These are phyloP conservation scores for Rhizophora mangle DNA, from an alignment of 345 rosid genomes.

Conservation along the genomic window DNA sequence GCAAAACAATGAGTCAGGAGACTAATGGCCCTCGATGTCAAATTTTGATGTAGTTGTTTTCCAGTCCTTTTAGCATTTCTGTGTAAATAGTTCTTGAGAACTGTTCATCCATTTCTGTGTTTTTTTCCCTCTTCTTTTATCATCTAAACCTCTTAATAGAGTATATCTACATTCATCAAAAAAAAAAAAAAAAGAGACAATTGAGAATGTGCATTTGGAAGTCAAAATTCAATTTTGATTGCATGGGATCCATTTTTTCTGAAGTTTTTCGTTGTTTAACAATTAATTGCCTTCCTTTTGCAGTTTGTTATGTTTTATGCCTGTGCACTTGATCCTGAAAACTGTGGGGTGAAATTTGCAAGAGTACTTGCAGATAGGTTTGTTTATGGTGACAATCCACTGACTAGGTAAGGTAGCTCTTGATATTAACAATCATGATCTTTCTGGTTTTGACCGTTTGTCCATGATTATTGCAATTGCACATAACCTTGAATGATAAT, in stretches of 20 bases:
- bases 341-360: constrained; percentile 70
- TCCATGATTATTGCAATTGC: background rate
- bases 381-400: constrained; percentile 36
- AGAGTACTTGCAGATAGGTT: constrained; percentile 48
- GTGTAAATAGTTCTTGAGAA: no score
- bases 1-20: no score
- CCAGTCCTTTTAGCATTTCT: no score
- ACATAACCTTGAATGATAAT: background rate
- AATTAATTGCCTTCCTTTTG: constrained; percentile 24
- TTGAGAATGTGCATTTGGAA: background rate
- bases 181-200: no score
- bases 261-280: background rate
- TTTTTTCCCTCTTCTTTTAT: no score
- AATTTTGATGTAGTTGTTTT: no score
- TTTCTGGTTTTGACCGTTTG: background rate
- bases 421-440: background rate
- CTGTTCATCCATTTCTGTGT: no score
- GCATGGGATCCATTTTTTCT: no score
- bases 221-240: background rate
- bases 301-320: constrained; percentile 92
- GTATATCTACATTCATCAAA: no score
- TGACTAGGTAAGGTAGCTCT: constrained; percentile 45
- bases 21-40: no score
- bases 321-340: constrained; percentile 79
- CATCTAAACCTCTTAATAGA: no score